Evolutionary conservation across 192 early-diverging fungal species (phyloP).

Genomic region (Coemansia sp.): DNA sequence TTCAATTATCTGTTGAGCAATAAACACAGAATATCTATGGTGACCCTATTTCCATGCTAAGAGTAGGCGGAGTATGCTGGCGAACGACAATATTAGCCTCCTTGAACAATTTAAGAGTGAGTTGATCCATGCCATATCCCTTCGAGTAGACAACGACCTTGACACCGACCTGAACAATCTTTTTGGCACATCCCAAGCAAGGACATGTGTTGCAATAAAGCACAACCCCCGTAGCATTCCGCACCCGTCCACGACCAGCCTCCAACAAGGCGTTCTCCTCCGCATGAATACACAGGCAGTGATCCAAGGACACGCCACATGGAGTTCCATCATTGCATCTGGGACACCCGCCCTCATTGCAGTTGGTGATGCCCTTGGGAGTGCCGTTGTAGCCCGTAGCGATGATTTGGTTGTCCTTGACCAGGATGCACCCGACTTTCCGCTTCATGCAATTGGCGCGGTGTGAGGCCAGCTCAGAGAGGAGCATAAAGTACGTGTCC

Average conservation of each 20-base stretch:
- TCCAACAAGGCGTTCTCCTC: constrained; percentile 98
- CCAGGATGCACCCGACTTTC: constrained; percentile 91
- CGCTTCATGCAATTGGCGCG: constrained; percentile 99
- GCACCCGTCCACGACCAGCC: constrained; percentile 90
- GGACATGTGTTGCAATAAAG: constrained; percentile 96
- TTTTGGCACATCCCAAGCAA: constrained; percentile 89
- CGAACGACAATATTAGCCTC: constrained; percentile 81
- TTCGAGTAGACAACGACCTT: constrained; percentile 88
- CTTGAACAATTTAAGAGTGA: constrained; percentile 75
- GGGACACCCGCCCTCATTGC: constrained; percentile 91
- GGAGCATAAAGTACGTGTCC: constrained; percentile 98
- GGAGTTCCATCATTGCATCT: constrained; percentile 86
- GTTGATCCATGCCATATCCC: constrained; percentile 92
- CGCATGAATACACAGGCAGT: constrained; percentile 95
- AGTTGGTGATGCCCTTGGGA: constrained; percentile 87
- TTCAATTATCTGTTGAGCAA: background rate
- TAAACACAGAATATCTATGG: constrained; percentile 3
- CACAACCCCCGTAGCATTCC: constrained; percentile 55
- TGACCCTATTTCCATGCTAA: constrained; percentile 54
- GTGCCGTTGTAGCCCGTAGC: constrained; percentile 99
- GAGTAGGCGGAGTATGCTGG: constrained; percentile 67
- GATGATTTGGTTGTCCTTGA: constrained; percentile 83
- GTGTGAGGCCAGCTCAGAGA: constrained; percentile 86
- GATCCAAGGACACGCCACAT: constrained; percentile 76
- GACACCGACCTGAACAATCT: constrained; percentile 94